Evolutionary conservation across 352 stramenopile species (phyloP).

Genomic region (Phytophthora meadii): DNA sequence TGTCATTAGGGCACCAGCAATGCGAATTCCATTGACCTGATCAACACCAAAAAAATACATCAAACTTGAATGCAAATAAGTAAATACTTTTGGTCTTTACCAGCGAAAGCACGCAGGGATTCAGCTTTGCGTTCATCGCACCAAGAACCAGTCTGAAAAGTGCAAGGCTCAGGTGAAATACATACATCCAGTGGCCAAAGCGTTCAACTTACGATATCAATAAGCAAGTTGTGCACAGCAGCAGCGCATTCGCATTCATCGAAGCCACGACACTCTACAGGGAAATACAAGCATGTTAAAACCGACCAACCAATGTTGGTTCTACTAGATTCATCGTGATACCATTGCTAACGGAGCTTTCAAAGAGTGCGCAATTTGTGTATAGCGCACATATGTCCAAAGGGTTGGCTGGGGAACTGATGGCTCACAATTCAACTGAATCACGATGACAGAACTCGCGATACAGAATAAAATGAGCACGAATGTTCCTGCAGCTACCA

Average conservation of each 20-base stretch:
- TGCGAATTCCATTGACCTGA: constrained; percentile 60
- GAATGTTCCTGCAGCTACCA: constrained; percentile 34
- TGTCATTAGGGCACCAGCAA: constrained; percentile 49
- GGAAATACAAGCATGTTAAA: constrained; percentile 11
- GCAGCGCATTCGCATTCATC: constrained; percentile 43
- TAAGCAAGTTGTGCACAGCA: constrained; percentile 40
- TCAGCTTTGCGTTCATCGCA: constrained; percentile 52
- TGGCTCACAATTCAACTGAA: constrained; percentile 72
- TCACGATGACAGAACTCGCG: constrained; percentile 36
- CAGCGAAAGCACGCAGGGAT: constrained; percentile 52
- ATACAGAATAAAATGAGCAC: constrained; percentile 42
- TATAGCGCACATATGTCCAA: constrained; percentile 70
- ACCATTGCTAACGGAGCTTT: constrained; percentile 64
- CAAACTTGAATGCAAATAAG: not conserved
- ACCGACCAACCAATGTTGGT: not conserved
- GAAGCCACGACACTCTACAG: constrained; percentile 47
- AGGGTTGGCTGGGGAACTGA: constrained; percentile 56
- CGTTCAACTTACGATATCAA: constrained; percentile 38
- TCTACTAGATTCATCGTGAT: constrained; percentile 5
- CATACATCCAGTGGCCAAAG: not conserved
- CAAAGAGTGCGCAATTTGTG: constrained; percentile 37
- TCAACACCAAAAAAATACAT: not conserved
- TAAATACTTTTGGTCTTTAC: constrained; percentile 25
- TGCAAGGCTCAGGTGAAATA: not conserved
- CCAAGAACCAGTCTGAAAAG: constrained; percentile 31